Base-by-base conservation (phyloP, 805 yeast genomes). In the Teunomyces stri region DNA sequence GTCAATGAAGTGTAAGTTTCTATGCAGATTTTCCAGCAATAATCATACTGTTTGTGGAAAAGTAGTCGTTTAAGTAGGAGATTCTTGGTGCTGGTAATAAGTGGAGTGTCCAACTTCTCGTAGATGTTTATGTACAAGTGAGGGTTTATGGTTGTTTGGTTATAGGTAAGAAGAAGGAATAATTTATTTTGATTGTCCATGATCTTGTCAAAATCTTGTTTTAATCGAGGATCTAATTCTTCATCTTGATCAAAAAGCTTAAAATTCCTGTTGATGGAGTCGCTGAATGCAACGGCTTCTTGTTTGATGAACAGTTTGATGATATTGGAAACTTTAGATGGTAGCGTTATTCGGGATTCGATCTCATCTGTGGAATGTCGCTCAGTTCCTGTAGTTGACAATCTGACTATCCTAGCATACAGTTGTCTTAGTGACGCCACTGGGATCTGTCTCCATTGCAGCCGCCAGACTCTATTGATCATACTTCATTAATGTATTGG, bases 131-230 rank as follows among this genome's bases (percentile, higher is more conserved):
- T 35, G 43, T 69, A 62, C 21, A 62, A 49, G 16, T 54, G 47
- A 7, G 73, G 70, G 30, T 60, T 60, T 7, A 72, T 59, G n/a
- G 56, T 47, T 16, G 59, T 49, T 1, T 76, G 74, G 42, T 62
- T 64, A 50, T 60, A 64, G 2, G 67, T 57, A 31, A 70, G 55
- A 22, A 68, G 48, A n/a, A 61, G 49, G 20, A 57, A 51, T 16
- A 72, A 54, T 46, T 61, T 60, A 45, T 65, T 66, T 47, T 63
- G 56, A 38, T 51, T 53, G 48, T 70, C 75, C 10, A 66, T 43
- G 29, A 60, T 53, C 20, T 45, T 52, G n/a, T 50, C 48, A 21
- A 71, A 44, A 30, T 59, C 60, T 15, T 35, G 29, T 31, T 33
- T 34, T 7, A 64, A 46, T 20, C 46, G 44, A 11, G 59, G 59